Conservation (phyloP, 108 stramenopile species). For the Cyclostephanos tholiformis region DNA sequence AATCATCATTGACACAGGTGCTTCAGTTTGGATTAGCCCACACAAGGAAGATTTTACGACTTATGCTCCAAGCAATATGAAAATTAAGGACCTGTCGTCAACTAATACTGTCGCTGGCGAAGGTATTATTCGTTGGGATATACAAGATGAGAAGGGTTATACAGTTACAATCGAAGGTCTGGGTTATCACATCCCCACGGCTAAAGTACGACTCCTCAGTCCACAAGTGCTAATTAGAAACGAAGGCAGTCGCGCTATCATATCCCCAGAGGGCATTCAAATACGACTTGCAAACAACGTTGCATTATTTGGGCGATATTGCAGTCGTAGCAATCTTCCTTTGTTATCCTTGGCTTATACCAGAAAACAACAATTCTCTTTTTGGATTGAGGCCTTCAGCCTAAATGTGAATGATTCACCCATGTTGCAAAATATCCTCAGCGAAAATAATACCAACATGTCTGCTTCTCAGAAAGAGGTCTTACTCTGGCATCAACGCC, state of each 20-base stretch:
- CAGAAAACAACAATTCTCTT: too few species aligned
- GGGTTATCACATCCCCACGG: constrained; percentile 14
- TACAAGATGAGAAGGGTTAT: not conserved
- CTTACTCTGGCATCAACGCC: too few species aligned
- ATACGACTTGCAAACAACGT: not conserved
- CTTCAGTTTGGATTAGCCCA: constrained; percentile 10
- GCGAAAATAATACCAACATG: too few species aligned
- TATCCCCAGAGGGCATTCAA: not conserved
- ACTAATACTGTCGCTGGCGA: constrained; percentile 4
- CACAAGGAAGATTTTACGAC: constrained; percentile 11
- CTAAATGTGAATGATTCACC: too few species aligned
- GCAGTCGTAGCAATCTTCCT: too few species aligned
- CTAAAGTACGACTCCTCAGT: constrained; percentile 12
- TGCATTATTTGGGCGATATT: not conserved
- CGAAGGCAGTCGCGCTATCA: not conserved
- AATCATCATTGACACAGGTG: not conserved
- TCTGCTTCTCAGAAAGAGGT: too few species aligned
- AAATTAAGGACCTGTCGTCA: constrained; percentile 16
- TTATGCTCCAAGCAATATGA: constrained; percentile 5
- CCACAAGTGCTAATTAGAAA: constrained; percentile 1
- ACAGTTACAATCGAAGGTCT: not conserved
- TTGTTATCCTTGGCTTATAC: too few species aligned
- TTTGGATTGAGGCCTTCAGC: too few species aligned
- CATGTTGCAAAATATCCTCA: too few species aligned
- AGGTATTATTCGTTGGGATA: constrained; percentile 1